Evolutionary conservation across 331 rosid genomes (phyloP), one percentile per base, ranked within the genome.

Genomic region (Saraca asoca): DNA sequence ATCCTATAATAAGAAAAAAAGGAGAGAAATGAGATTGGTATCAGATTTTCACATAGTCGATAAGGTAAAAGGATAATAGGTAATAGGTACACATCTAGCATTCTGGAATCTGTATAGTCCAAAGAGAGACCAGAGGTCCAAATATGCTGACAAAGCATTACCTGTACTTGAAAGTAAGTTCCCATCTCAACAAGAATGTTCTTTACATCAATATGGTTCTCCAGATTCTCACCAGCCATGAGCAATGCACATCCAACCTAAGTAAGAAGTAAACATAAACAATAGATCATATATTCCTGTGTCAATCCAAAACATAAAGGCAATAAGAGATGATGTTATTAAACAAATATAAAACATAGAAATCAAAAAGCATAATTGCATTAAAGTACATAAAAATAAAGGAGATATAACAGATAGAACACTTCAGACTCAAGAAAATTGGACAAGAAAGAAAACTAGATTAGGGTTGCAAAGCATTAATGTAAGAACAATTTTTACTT

Each of bases 121-220:
- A 33, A 38, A 57, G 31, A 24, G 31, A 24, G 31, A 24, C 31
- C n/a, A n/a, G 31, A 24, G 68, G 52, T 63, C 42, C 70, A 34
- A 10, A 12, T 8, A 65, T 41, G 72, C 43, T 29, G 33, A 16
- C 15, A 52, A 72, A 60, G n/a, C 39, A 58, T 58, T 76, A 93
- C 98, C 98, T 90, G 99, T 52, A 94, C 97, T 94, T 94, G 99
- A 69, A 94, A 94, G 80, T 94, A 94, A 35, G 77, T 88, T 65
- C 99, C 99, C 99, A 94, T 94, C 50, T 90, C 96, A 71, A 94
- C 75, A 65, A 94, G 99, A 75, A 85, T 71, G 62, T 81, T 88
- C 86, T 85, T 86, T 43, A 94, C 99, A 57, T 83, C 96, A 69
- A 42, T 20, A 69, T 94, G 97, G 31, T 78, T 79, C 29, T 87